Evolutionary conservation across 2,329 filamentous ascomycete species (phyloP).

Genomic region (Epichloe sylvatica): DNA sequence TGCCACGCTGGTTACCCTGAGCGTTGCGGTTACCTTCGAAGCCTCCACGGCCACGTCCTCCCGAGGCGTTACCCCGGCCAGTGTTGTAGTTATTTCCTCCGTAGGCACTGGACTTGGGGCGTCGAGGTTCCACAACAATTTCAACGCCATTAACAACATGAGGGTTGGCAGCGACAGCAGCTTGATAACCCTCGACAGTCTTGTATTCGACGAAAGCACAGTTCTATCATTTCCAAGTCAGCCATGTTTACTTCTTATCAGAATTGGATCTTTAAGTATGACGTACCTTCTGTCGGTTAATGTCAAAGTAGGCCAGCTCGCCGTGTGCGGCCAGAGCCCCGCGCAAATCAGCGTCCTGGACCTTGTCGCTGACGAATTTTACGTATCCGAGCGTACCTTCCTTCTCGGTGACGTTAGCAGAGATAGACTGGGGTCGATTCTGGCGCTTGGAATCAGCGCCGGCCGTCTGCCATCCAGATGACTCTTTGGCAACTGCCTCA

Average conservation of each 20-base stretch:
- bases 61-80: slow-evolving; percentile 43
- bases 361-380: slow-evolving; percentile 86
- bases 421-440: slow-evolving; percentile 55
- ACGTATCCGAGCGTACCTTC: slow-evolving; percentile 77
- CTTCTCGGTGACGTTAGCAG: slow-evolving; percentile 48
- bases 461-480: slow-evolving; percentile 67
- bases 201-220: slow-evolving; percentile 95
- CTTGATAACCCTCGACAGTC: slow-evolving; percentile 64
- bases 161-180: slow-evolving; percentile 71
- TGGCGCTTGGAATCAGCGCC: slow-evolving; percentile 74
- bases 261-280: not conserved
- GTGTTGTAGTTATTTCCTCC: slow-evolving; percentile 54
- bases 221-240: slow-evolving; percentile 43
- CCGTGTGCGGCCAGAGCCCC: slow-evolving; percentile 58
- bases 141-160: slow-evolving; percentile 71
- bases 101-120: slow-evolving; percentile 57
- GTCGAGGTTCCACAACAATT: slow-evolving; percentile 79
- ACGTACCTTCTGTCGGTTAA: slow-evolving; percentile 70
- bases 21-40: slow-evolving; percentile 45
- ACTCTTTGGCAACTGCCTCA: slow-evolving; percentile 36
- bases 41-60: slow-evolving; percentile 51
- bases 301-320: slow-evolving; percentile 57
- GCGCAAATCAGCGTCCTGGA: slow-evolving; percentile 60
- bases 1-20: slow-evolving; percentile 49
- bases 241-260: not conserved